phyloP scores from a whole-genome alignment of 805 yeast genomes.

The Candida ficus region DNA sequence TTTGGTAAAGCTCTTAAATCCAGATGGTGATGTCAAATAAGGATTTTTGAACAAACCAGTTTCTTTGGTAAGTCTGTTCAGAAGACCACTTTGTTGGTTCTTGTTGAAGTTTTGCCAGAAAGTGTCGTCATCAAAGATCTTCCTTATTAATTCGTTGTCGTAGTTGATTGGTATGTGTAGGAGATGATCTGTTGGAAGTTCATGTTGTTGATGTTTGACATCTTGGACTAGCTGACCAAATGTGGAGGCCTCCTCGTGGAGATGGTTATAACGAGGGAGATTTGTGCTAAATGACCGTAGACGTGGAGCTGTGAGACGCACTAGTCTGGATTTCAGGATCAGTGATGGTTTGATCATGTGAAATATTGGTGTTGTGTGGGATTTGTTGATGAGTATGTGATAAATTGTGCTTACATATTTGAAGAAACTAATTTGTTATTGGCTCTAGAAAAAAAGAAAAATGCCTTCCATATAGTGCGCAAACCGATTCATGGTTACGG shows the following conservation, averaged over 20 bases:
- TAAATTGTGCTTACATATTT: slow-evolving; percentile 2
- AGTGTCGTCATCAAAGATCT: slow-evolving; percentile 56
- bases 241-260: neutral
- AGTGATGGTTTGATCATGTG: neutral
- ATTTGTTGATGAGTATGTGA: neutral
- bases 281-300: slow-evolving; percentile 1
- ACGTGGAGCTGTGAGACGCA: neutral
- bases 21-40: slow-evolving; percentile 61
- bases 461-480: neutral
- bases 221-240: neutral
- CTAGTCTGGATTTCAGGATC: neutral
- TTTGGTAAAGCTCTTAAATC: slow-evolving; percentile 61
- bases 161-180: slow-evolving; percentile 11
- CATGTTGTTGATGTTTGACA: neutral
- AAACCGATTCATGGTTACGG: neutral
- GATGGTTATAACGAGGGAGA: neutral
- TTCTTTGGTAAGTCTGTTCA: slow-evolving; percentile 16
- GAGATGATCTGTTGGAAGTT: neutral
- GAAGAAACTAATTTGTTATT: neutral
- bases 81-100: slow-evolving; percentile 4
- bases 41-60: slow-evolving; percentile 77
- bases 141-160: slow-evolving; percentile 30
- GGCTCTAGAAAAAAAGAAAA: neutral
- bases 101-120: slow-evolving; percentile 51
- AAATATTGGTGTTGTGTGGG: neutral